Conservation (phyloP, 257 asterid genomes). For the Przewalskia tangutica region DNA sequence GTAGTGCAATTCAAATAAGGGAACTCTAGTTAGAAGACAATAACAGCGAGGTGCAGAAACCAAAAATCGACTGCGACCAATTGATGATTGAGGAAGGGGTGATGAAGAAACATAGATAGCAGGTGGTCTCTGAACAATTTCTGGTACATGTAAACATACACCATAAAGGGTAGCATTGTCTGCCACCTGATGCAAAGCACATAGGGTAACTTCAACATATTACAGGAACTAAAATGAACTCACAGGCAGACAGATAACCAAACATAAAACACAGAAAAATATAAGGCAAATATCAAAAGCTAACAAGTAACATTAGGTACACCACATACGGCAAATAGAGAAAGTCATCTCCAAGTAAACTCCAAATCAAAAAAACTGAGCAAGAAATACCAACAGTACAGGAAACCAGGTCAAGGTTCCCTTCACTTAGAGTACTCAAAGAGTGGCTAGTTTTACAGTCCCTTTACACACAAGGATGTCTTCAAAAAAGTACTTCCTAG, state of each 20-base stretch:
- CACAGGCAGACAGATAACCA: neutral
- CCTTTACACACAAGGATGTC: neutral
- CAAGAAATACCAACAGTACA: neutral
- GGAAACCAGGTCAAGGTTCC: neutral
- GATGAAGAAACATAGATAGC: conserved; percentile 42
- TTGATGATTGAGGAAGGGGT: conserved; percentile 38
- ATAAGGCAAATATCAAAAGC: neutral
- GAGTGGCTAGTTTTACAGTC: too few relatives aligned
- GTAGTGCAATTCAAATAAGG: conserved; percentile 81
- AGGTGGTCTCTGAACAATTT: conserved; percentile 79
- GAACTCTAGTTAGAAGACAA: conserved; percentile 82
- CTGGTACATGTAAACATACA: conserved; percentile 80
- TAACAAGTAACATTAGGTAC: neutral
- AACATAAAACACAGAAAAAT: neutral
- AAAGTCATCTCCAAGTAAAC: neutral
- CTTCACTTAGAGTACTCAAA: neutral
- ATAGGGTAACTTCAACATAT: conserved; percentile 13
- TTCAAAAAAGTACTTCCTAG: neutral
- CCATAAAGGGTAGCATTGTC: conserved; percentile 92
- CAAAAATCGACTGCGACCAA: conserved; percentile 53
- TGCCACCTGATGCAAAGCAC: conserved; percentile 55
- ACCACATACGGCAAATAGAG: neutral
- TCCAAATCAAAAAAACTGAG: neutral
- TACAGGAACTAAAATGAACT: neutral
- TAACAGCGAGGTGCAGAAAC: conserved; percentile 97